Base-by-base conservation (phyloP, 2,329 filamentous ascomycete genomes). In the Colletotrichum gloeosporioides region DNA sequence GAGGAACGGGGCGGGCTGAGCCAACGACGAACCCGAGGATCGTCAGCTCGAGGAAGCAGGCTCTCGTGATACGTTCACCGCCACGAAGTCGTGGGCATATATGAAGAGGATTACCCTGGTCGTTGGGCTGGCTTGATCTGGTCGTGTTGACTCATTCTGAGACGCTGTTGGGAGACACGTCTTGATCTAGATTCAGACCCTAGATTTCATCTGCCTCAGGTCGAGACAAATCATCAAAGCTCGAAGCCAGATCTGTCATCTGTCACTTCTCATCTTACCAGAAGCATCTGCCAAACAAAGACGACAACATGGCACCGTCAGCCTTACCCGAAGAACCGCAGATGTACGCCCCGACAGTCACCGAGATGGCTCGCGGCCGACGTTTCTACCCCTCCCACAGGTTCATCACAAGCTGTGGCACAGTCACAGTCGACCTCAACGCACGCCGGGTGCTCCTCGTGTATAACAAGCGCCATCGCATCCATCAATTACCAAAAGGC, bases 401-500 rank as follows among this genome's bases (percentile, higher is more conserved):
- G 34, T 82, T 88, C 62, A 84, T 86, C 72, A 85, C 89, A 71
- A 88, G 86, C 31, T 89, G 87, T 79, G 88, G 88, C 36, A 88
- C 87, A 25, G 86, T 89, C 55, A 86, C 86, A 12, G 80, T 89
- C 69, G 85, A 88, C 79, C 81, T 82, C 6, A 68, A 70, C 2
- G 79, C 80, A 4, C 81, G 81, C 32, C 84, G 83, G 71, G 82
- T 89, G 7, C 82, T 89, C 34, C 80, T 88, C 49, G 80, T 89
- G 25, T 86, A 83, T 79, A 88, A 89, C 80, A 83, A 80, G 31
- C 82, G 82, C 61, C 84, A 86, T 75, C 82, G 83, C 22, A 86
- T 88, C 77, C 86, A 83, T 78, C 87, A 89, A 80, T 82, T 89
- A 8, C 88, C 88, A 65, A 89, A 89, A 79, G 88, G 88, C 63